Evolutionary conservation across 805 yeast genomes (phyloP), one percentile per base, ranked within the genome.

Genomic region (Candida pseudofarinosa): DNA sequence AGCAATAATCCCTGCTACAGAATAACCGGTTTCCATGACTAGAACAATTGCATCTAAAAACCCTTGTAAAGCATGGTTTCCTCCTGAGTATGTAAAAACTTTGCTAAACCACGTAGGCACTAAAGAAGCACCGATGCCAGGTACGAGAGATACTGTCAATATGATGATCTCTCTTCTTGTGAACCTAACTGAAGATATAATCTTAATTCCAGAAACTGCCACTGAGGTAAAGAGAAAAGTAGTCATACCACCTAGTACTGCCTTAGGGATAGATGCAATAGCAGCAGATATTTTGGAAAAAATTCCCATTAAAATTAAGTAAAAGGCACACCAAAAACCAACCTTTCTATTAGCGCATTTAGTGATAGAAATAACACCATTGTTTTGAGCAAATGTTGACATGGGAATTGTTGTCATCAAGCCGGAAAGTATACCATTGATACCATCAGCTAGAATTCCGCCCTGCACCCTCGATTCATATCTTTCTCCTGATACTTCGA

Each of bases 341-440:
- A 79, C 88, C 38, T 76, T 71, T 67, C 95, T 77, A 55, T 87
- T 82, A 37, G 96, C 97, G 67, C 96, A 88, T 62, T 87, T 88
- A 38, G 97, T 90, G 60, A 90, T 75, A 35, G 95, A 83, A 51
- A 89, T 88, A 45, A 89, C 96, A 72, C 97, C 97, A 62, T 90
- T 90, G 67, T 90, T 90, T 67, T 89, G 97, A 12, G 97, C 96
- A 70, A 90, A 90, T 0, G 93, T 84, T 8, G 95, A 82, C 80
- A 88, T 73, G 44, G 97, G 96, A n/a, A 95, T 85, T 42, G 85
- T 68, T 17, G 96, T 88, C 76, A 80, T 76, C 35, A 89, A 70
- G 34, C 89, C 88, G 13, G 93, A 83, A 3, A 88, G 49, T 17
- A 84, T 54, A 47, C 96, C 90, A 60, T 85, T 85, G 51, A 87